phyloP scores from a whole-genome alignment of 148 eudicot genomes.

The Rhododendron ferrugineum region DNA sequence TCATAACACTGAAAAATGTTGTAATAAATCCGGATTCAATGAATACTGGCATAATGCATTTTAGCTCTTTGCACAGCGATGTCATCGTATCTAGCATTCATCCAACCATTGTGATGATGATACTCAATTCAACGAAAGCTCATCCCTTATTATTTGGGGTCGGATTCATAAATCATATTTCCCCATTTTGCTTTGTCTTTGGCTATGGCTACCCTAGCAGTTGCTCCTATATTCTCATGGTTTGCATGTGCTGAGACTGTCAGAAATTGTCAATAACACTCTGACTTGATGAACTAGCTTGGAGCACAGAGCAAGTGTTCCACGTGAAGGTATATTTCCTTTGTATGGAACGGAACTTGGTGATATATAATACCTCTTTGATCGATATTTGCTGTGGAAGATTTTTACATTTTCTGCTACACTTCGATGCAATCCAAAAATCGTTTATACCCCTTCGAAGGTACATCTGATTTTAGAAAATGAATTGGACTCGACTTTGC shows the following conservation, averaged over 20 bases:
- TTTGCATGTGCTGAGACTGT: not conserved
- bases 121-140: too few species aligned
- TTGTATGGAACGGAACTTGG: not conserved
- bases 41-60: too few species aligned
- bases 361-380: not conserved
- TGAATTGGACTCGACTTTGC: not conserved
- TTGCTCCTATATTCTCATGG: constrained; percentile 1
- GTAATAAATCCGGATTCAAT: not conserved
- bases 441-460: not conserved
- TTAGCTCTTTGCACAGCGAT: too few species aligned
- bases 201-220: not conserved
- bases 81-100: too few species aligned
- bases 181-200: not conserved
- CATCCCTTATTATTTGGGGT: not conserved
- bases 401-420: not conserved
- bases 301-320: not conserved
- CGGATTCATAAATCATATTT: not conserved
- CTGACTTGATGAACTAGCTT: not conserved
- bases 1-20: not conserved
- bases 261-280: not conserved
- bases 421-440: not conserved
- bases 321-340: not conserved
- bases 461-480: not conserved
- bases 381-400: not conserved
- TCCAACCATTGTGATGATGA: too few species aligned